Evolutionary conservation across 768 basidiomycete genomes (phyloP), one percentile per base, ranked within the genome.

Genomic region (Calocera viscosa): DNA sequence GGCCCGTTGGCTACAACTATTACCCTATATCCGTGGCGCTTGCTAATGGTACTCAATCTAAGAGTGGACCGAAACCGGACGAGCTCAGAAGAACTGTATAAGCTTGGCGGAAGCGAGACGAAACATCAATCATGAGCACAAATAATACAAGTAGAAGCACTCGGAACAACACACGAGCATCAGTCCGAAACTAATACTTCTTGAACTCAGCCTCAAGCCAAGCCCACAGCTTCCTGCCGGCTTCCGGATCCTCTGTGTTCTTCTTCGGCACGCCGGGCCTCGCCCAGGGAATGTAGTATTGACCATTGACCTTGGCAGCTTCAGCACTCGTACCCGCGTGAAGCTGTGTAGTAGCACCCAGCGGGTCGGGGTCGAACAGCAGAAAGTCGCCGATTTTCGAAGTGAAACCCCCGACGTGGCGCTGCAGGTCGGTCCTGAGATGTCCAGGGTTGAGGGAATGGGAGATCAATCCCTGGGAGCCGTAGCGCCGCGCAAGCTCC

Each of bases 251-350:
- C 3, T 38, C 35, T 14, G 35, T 38, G 35, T 38, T 38, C 35
- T 38, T 38, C 35, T 47, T 47, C 43, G 43, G 8, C 43, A 19
- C 19, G 3, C 43, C 43, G 3, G 7, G 8, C 43, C 43, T 47
- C 19, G 43, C 43, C 43, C 43, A 47, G 24, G 43, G 43, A 24
- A 47, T 47, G 24, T 47, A 47, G 19, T 47, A 47, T 3, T 47
- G 43, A 11, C 83, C 82, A 64, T 80, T 78, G 0, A 77, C 68
- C 5, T 72, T 73, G 1, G 67, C 75, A 10, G 74, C 77, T 63
- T 81, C 77, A 0, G 78, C 75, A 66, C 79, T 69, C n/a, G 79
- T 79, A 0, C 78, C 81, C 11, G 78, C 80, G 69, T 76, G 83
- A 10, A 82, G 72, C 66, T 78, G 80, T 0, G 81, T 79, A 53